Evolutionary conservation across 192 early-diverging fungal species (phyloP).

Genomic region (Gigaspora rosea): DNA sequence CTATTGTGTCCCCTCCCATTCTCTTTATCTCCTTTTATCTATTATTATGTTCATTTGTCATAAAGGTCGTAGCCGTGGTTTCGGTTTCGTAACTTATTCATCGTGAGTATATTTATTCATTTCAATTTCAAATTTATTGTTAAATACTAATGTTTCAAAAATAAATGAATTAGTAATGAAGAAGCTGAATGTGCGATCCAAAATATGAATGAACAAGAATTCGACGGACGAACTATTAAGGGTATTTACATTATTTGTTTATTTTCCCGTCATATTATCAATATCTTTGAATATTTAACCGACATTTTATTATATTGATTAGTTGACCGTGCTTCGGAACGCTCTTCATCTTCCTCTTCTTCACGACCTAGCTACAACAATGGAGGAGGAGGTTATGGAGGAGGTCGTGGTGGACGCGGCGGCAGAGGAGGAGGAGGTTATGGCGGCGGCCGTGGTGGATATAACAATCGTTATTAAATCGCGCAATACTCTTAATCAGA

Average conservation of each 20-base stretch:
- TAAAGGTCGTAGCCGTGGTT: constrained; percentile 75
- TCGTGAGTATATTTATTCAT: constrained; percentile 38
- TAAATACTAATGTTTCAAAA: not conserved
- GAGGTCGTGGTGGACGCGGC: constrained; percentile 43
- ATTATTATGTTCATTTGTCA: constrained; percentile 25
- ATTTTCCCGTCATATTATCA: not conserved
- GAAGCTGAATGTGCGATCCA: constrained; percentile 63
- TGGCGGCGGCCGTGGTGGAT: constrained; percentile 31
- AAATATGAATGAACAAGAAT: constrained; percentile 61
- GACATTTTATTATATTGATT: not conserved
- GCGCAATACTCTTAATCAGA: not conserved
- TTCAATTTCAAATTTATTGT: constrained; percentile 34
- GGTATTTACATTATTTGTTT: constrained; percentile 29
- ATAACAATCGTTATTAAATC: constrained; percentile 32
- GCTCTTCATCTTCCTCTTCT: constrained; percentile 28
- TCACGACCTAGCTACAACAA: constrained; percentile 28
- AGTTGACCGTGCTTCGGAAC: constrained; percentile 48
- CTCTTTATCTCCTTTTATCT: constrained; percentile 2
- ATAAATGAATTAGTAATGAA: constrained; percentile 32
- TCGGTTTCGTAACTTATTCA: constrained; percentile 76
- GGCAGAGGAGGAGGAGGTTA: constrained; percentile 40
- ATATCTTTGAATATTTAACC: not conserved
- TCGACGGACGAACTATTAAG: constrained; percentile 76
- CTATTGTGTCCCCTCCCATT: not conserved
- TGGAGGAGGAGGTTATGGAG: constrained; percentile 43